Base-by-base conservation (phyloP, 352 stramenopile species). In the Thalassiosira hispida region DNA sequence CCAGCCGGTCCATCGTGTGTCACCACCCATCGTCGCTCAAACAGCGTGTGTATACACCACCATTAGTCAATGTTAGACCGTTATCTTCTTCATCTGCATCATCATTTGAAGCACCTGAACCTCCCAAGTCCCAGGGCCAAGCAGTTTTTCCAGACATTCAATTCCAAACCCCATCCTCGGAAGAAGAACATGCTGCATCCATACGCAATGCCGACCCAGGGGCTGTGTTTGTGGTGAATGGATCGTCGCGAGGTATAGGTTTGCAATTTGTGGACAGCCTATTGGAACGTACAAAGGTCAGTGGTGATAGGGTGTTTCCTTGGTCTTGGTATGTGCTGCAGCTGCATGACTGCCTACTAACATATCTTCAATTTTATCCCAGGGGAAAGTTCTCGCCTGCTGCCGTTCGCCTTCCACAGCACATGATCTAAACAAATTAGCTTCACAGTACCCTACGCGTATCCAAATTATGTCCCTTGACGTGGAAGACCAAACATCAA, bases 351-450 rank as follows among this genome's bases (percentile, higher is more conserved):
- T 57, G 16, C 16, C 31, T 38, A 38, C 31, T 38, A 38, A 9
- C 3, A 38, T 8, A 38, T 38, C 8, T 38, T 8, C 3, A 3
- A 38, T 38, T 38, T 9, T 38, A 38, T 38, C 31, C 31, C 3
- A 90, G 47, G 88, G 85, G 11, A 92, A 63, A 40, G 81, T 93
- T 29, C 51, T 93, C 12, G 88, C 88, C 2, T 91, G 84, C 63
- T 92, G 84, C 66, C 68, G 86, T 77, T 78, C 70, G 22, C 84
- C 84, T 14, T 35, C 63, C 1, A 62, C 18, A 46, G 82, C 82
- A 25, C 12, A 63, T 12, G 18, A 68, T 7, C 38, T 92, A 8
- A 55, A 79, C 31, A 33, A 71, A 12, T 18, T 84, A 42, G 33
- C 51, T 0, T 57, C 44, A 3, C 7, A 35, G 35, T 49, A 71